Conservation (phyloP, 176 grass and related monocot species). For the Aegilops sharonensis region DNA sequence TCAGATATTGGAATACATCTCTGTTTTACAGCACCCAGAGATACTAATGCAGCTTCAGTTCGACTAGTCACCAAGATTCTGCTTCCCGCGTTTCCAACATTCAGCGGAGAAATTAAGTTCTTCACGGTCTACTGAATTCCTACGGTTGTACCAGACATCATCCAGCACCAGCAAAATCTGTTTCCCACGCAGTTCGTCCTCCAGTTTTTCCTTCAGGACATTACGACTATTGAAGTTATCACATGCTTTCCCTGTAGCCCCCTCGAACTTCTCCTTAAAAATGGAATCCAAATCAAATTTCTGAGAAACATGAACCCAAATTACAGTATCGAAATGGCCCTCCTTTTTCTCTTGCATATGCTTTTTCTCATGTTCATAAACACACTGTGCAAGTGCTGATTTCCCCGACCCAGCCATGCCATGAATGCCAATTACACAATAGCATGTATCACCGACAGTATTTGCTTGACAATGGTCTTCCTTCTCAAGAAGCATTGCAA, state of each 20-base stretch:
- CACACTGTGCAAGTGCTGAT: not conserved
- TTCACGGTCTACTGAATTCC: not conserved
- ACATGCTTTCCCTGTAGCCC: not conserved
- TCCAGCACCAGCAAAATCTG: not conserved
- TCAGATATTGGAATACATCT: not conserved
- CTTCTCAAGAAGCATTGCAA: too few species aligned
- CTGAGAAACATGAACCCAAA: not conserved
- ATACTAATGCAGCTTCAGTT: not conserved
- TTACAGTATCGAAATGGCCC: not conserved
- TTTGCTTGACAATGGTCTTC: too few species aligned
- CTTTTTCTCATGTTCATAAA: not conserved
- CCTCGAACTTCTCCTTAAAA: not conserved
- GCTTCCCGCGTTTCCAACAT: not conserved
- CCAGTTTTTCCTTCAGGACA: not conserved
- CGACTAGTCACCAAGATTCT: not conserved
- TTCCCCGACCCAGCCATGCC: not conserved
- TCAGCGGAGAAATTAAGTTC: not conserved
- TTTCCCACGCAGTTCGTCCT: not conserved
- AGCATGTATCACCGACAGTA: too few species aligned
- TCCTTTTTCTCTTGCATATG: not conserved
- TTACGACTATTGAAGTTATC: fast-evolving
- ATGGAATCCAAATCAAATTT: not conserved
- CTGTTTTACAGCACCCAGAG: not conserved
- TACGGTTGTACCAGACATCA: not conserved
- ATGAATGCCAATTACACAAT: too few species aligned